phyloP scores from a whole-genome alignment of 768 basidiomycete species.

The Pisolithus marmoratus region DNA sequence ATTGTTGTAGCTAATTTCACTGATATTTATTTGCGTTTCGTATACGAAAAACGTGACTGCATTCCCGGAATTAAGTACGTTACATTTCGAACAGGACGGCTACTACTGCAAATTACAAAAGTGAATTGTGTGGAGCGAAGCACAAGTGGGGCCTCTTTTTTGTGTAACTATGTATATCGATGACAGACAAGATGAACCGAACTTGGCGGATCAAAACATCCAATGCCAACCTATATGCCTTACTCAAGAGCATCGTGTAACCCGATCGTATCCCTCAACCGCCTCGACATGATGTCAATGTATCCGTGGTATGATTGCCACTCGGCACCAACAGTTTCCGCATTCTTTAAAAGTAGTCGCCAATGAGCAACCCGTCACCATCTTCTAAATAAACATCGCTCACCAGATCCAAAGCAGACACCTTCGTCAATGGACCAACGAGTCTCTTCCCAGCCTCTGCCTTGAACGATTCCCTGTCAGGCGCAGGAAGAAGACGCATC shows the following conservation, averaged over 20 bases:
- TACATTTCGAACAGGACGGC: no score
- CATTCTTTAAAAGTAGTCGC: conserved; percentile 30
- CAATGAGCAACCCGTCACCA: conserved; percentile 9
- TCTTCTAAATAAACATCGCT: conserved; percentile 17
- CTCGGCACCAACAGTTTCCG: conserved; percentile 42
- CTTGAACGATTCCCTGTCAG: conserved; percentile 55
- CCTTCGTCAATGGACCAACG: conserved; percentile 46
- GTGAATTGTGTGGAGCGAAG: neutral
- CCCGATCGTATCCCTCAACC: conserved; percentile 61
- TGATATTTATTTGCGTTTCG: neutral
- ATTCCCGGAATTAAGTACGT: no score
- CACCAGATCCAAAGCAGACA: conserved; percentile 49
- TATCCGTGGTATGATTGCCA: conserved; percentile 65
- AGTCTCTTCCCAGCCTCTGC: conserved; percentile 52
- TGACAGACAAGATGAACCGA: no score
- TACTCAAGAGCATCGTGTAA: conserved; percentile 38
- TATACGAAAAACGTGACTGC: no score
- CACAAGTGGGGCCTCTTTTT: neutral
- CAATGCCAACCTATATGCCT: neutral
- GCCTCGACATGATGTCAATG: conserved; percentile 68
- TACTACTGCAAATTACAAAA: neutral
- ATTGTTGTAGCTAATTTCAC: conserved; percentile 2
- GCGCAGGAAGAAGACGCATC: conserved; percentile 51
- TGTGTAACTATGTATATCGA: neutral
- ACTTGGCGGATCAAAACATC: neutral